Evolutionary conservation across 306 rosid genomes (phyloP), one percentile per base, ranked within the genome.

Genomic region (Fragaria vesca): DNA sequence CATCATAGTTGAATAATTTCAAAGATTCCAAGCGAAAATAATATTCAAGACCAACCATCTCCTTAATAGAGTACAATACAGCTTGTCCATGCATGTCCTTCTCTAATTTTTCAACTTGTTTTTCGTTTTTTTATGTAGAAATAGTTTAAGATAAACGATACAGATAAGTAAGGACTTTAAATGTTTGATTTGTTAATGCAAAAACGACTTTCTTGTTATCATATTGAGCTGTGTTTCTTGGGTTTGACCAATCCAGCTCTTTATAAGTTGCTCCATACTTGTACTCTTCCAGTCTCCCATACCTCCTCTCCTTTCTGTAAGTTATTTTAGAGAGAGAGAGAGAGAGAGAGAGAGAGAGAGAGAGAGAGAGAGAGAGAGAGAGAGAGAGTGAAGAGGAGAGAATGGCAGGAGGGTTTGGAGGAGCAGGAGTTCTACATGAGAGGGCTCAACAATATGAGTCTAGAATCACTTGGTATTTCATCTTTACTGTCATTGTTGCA

Each of bases 401-500:
- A 45, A 86, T 91, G 97, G 98, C 93, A 9, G 98, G 98, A 30
- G 92, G 77, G 38, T 82, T 87, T 78, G 54, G 32, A 2, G 54
- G 38, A 1, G 81, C 55, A 47, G 87, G 48, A 0, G 88, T 32
- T 1, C 15, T 62, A 0, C 76, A 87, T 30, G 90, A 83, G 20
- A 87, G 98, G 70, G 94, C 94, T 72, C 91, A 87, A 80, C 93
- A 87, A 12, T 92, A 92, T 20, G 92, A 94, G 82, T 78, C 92
- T 75, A 87, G 78, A 15, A 91, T 85, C 24, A 91, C 94, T 4
- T 12, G 80, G 2, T 92, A 95, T 79, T 90, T 90, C 85, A 73
- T 92, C 52, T 89, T 83, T 75, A 83, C 94, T 47, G 90, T 93
- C 78, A 62, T 94, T 6, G 89, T 94, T 78, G 97, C 93, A 1